A percentile compares a stretch with the other conserved stretches of the same genome.
Conservation (phyloP, 495 filamentous ascomycete genomes). For the Penicillium bialowiezense region DNA sequence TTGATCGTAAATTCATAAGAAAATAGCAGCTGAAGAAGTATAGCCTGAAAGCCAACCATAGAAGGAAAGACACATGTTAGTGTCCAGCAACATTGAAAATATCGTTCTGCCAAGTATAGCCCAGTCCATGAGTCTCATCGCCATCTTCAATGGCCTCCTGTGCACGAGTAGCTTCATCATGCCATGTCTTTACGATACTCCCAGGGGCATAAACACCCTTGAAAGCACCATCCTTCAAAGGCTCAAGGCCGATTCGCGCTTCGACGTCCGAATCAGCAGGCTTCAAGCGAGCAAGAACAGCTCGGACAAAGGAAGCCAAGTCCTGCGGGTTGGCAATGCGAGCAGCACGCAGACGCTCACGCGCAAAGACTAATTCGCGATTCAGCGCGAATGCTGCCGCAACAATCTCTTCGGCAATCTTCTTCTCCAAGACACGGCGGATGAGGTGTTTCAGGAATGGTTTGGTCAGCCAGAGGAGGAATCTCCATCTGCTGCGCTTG, state of each 20-base stretch:
- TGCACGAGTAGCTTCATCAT: slow-evolving; percentile 70
- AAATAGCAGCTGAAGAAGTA: no score
- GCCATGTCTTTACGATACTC: slow-evolving; percentile 82
- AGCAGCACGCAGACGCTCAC: slow-evolving; percentile 82
- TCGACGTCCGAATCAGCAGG: slow-evolving; percentile 75
- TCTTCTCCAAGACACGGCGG: slow-evolving; percentile 72
- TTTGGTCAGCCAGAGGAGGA: slow-evolving; percentile 78
- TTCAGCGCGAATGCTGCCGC: slow-evolving; percentile 70
- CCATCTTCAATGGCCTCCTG: slow-evolving; percentile 61
- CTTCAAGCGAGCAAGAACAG: slow-evolving; percentile 69
- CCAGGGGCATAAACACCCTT: slow-evolving; percentile 82
- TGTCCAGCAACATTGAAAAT: slow-evolving; percentile 67
- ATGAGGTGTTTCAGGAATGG: slow-evolving; percentile 79
- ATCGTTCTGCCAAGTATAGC: slow-evolving; percentile 69
- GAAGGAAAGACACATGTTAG: neutral
- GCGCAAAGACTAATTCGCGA: slow-evolving; percentile 78
- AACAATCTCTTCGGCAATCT: slow-evolving; percentile 69
- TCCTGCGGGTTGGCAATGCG: slow-evolving; percentile 79
- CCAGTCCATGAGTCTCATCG: slow-evolving; percentile 36
- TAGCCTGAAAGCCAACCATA: no score
- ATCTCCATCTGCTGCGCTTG: slow-evolving; percentile 69
- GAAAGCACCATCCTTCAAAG: slow-evolving; percentile 68
- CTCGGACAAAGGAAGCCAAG: slow-evolving; percentile 74
- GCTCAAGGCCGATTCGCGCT: slow-evolving; percentile 60
- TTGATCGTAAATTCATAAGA: neutral